A percentile compares a stretch with the other conserved stretches of the same genome.
phyloP scores from a whole-genome alignment of 176 grass and related monocot species.

The Lolium perenne region DNA sequence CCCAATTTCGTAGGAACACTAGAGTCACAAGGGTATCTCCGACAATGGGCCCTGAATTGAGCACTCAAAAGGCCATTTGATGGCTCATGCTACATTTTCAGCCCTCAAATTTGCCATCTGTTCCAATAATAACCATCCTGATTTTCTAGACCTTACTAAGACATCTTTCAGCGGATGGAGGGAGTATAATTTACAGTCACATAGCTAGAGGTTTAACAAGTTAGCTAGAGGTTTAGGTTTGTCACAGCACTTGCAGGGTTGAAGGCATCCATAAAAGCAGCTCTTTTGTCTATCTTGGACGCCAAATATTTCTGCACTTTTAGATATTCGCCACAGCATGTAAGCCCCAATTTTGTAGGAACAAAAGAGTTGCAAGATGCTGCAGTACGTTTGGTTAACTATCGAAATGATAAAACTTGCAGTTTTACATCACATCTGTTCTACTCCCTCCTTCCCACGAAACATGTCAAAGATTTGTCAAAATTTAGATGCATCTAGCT shows the following conservation, averaged over 20 bases:
- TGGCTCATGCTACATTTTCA: no score
- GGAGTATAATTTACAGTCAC: not conserved
- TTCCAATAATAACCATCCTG: no score
- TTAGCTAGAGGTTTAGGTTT: not conserved
- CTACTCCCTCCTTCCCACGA: no score
- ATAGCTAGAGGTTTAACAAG: not conserved
- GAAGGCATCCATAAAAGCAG: not conserved
- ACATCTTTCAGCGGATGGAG: no score
- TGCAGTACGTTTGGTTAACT: not conserved
- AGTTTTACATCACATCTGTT: not conserved
- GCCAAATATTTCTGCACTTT: not conserved
- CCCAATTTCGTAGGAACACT: no score
- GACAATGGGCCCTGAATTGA: no score
- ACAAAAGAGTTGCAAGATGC: not conserved
- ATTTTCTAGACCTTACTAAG: no score
- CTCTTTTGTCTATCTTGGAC: not conserved
- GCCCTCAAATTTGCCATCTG: no score
- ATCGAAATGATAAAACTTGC: not conserved
- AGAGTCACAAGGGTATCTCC: no score
- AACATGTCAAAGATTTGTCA: no score
- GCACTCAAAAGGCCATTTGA: no score
- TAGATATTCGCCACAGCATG: not conserved
- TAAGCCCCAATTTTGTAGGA: not conserved
- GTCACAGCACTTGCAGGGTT: not conserved
- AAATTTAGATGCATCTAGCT: no score